phyloP scores from a whole-genome alignment of 768 basidiomycete genomes.

The Calocera cornea region DNA sequence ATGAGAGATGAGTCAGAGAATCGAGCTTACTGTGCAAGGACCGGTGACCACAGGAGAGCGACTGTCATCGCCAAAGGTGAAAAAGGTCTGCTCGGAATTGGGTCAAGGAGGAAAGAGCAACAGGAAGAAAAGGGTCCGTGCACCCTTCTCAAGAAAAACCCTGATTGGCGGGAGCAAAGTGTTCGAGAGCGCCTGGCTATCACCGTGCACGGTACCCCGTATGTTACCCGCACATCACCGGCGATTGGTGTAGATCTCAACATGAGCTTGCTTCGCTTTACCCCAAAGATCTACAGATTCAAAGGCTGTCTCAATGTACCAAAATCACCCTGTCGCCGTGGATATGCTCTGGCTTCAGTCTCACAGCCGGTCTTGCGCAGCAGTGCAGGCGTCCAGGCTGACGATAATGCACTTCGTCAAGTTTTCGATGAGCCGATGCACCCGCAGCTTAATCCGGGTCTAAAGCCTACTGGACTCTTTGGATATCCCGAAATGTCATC shows the following conservation, averaged over 20 bases:
- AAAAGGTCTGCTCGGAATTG: too few relatives aligned
- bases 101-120: neutral
- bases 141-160: too few relatives aligned
- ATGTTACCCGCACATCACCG: too few relatives aligned
- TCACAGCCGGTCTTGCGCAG: neutral
- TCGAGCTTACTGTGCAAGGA: too few relatives aligned
- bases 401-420: neutral
- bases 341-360: neutral
- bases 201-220: too few relatives aligned
- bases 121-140: too few relatives aligned
- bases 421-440: neutral
- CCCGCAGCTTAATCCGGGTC: neutral
- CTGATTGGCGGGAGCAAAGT: too few relatives aligned
- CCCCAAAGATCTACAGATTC: neutral
- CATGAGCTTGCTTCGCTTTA: neutral
- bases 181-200: too few relatives aligned
- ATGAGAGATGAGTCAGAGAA: neutral
- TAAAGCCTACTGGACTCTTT: constrained; percentile 61
- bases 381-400: neutral
- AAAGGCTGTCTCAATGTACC: neutral
- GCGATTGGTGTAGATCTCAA: neutral
- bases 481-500: constrained; percentile 57
- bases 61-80: neutral
- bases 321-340: neutral
- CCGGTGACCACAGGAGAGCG: too few relatives aligned